A percentile compares a stretch with the other conserved stretches of the same genome.
These are phyloP conservation scores for Nemania sp. DNA, from an alignment of 2,329 filamentous ascomycete genomes.

Conservation along the genomic window DNA sequence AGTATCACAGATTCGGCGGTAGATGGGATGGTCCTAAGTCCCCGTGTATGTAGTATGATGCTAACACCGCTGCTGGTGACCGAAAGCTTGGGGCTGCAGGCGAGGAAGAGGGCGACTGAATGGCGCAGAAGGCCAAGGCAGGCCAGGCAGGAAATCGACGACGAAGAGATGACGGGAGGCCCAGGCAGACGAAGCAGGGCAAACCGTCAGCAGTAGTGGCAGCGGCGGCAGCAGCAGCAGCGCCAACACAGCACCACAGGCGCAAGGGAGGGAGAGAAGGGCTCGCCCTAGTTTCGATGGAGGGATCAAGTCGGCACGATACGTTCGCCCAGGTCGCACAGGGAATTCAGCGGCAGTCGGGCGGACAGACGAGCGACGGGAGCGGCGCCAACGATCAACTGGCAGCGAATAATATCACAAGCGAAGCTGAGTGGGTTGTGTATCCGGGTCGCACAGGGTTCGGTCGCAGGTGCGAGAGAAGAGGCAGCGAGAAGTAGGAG, in stretches of 20 bases:
- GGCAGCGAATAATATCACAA: no score
- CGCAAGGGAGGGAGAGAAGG: slow-evolving; percentile 21
- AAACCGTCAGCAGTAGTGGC: slow-evolving; percentile 32
- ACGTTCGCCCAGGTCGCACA: slow-evolving; percentile 26
- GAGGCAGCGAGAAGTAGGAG: neutral
- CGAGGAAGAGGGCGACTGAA: slow-evolving; percentile 21
- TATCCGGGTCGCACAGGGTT: slow-evolving; percentile 1
- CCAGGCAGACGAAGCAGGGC: slow-evolving; percentile 15
- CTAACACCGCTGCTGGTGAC: slow-evolving; percentile 18
- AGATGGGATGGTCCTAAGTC: slow-evolving; percentile 27
- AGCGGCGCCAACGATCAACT: slow-evolving; percentile 8
- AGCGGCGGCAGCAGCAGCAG: no score
- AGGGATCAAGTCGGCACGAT: no score
- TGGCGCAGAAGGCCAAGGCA: slow-evolving; percentile 21
- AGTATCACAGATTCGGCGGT: slow-evolving; percentile 42
- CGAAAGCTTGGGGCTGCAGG: slow-evolving; percentile 18
- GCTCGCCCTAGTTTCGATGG: slow-evolving; percentile 17
- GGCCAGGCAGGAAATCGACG: neutral
- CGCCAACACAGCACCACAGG: no score
- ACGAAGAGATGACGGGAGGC: slow-evolving; percentile 25
- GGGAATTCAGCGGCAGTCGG: slow-evolving; percentile 16
- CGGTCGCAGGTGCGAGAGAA: slow-evolving; percentile 13
- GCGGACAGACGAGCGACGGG: neutral
- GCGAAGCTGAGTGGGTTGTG: slow-evolving; percentile 1
- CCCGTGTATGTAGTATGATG: slow-evolving; percentile 18